Base-by-base conservation (phyloP, 2,329 filamentous ascomycete species). In the Monosporascus sp. region DNA sequence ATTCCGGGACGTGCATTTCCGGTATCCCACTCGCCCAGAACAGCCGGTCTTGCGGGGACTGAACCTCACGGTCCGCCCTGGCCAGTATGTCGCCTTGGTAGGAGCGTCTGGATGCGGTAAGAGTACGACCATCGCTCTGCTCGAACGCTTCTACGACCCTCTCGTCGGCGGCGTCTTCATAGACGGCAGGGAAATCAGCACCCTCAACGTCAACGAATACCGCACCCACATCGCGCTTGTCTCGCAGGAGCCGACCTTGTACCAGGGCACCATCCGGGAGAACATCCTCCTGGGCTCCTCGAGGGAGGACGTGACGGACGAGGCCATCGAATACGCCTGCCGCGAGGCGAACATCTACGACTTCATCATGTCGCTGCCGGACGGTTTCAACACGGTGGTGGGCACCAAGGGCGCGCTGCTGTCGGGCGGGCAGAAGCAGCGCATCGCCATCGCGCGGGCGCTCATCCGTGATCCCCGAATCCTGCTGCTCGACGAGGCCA, bases 31-130 rank as follows among this genome's bases (percentile, higher is more conserved):
- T 0, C 84, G 94, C 1, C 89, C 90, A 0, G 90, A 96, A 61
- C 90, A 96, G 62, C 89, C 90, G n/a, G 90, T 97, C 0, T 83
- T 97, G 3, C 87, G 90, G 27, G 93, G 92, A 0, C 77, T 97
- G 11, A 86, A 93, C 69, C 77, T 93, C 7, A 76, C 74, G 15
- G 82, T 93, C 43, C 82, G 85, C 27, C 88, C 89, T 0, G 90
- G 89, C 4, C 88, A 93, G 67, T 94, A 93, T 62, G 81, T 93
- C 7, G 94, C 93, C 0, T 81, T 97, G 2, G 94, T 97, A 8
- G 94, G 94, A n/a, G 88, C 93, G 0, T 94, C 88, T 46, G 93
- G 94, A 3, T 96, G 92, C 65, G 94, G 94, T 54, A 97, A 99
- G 76, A 90, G 86, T 49, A 97, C 94, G 0, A 95, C 92, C 0